These are phyloP conservation scores for Danielia oregonensis DNA, from an alignment of 805 yeast genomes.

Conservation along the genomic window DNA sequence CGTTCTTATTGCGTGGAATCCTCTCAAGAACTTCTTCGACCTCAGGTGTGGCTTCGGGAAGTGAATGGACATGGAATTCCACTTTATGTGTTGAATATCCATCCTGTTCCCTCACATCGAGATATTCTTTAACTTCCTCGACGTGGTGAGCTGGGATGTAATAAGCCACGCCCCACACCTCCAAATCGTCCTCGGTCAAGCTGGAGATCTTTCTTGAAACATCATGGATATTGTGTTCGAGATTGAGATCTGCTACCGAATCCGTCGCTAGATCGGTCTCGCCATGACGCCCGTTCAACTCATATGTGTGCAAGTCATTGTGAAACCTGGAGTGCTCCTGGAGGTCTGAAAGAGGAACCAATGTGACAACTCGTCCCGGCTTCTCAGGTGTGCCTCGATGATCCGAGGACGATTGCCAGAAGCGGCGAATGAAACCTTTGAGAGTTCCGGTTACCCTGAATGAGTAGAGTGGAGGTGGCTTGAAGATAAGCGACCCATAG, in stretches of 20 bases:
- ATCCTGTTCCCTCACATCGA: slow-evolving; percentile 83
- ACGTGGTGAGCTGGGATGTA: slow-evolving; percentile 67
- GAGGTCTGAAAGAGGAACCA: slow-evolving; percentile 59
- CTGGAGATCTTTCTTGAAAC: slow-evolving; percentile 10
- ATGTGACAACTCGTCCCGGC: slow-evolving; percentile 90
- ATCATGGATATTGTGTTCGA: slow-evolving; percentile 8
- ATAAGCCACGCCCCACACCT: slow-evolving; percentile 80
- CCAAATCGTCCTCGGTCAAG: slow-evolving; percentile 41
- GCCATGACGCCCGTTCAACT: slow-evolving; percentile 11
- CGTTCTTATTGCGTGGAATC: slow-evolving; percentile 22
- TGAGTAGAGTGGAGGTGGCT: slow-evolving; percentile 76
- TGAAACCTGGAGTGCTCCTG: slow-evolving; percentile 37
- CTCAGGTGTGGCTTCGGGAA: slow-evolving; percentile 4
- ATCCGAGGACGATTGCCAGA: slow-evolving; percentile 90
- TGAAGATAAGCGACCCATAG: slow-evolving; percentile 84
- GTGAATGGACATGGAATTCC: slow-evolving; percentile 49
- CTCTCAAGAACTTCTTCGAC: slow-evolving; percentile 4
- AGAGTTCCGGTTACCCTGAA: slow-evolving; percentile 68
- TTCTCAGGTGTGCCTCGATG: slow-evolving; percentile 82
- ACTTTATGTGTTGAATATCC: slow-evolving; percentile 75
- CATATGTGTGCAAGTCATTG: slow-evolving; percentile 38
- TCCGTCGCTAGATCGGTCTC: not conserved
- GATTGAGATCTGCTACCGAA: slow-evolving; percentile 8
- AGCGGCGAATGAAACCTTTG: slow-evolving; percentile 72
- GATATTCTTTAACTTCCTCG: slow-evolving; percentile 56